Base-by-base conservation (phyloP, 805 yeast species). In the Wickerhamiella shivajii region DNA sequence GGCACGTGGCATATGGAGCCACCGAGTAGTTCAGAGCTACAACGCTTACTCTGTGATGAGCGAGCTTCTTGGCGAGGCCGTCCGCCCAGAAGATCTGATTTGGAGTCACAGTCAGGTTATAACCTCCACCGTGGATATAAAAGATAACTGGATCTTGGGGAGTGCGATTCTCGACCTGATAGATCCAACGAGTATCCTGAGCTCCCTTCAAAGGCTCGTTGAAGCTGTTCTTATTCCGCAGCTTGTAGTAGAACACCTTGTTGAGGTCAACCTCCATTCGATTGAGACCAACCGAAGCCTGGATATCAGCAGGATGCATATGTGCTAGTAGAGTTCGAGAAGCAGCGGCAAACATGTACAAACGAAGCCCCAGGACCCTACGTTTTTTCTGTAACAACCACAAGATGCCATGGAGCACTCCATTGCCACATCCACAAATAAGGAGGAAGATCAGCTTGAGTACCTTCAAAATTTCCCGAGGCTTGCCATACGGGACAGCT, bases 251-350 rank as follows among this genome's bases (percentile, higher is more conserved):
- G n/a, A 31, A 23, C 24, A 29, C 29, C n/a, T 24, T 23, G n/a
- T 24, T 10, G 10, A 31, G 34, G 19, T 31, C 34, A 7, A 10
- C 17, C n/a, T 24, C 18, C 12, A 31, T 18, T 9, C 52, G 83
- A 57, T 50, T 77, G 76, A 43, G 37, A 21, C 50, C 50, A n/a
- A 44, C 38, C 24, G 39, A 37, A 38, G 93, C 74, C 64, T 84
- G 93, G 42, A 85, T 63, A 59, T 94, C 96, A 38, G 93, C 94
- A 10, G 34, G 24, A 9, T 24, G 5, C 34, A 31, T 31, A 17
- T 22, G 7, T n/a, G 7, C 10, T 15, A 31, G 29, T 14, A 31
- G 29, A 8, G 34, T 31, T 18, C 34, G 34, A 18, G 29, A 24
- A 11, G 34, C 34, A 13, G 34, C 34, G 12, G 34, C 28, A 24